Base-by-base conservation (phyloP, 2,329 filamentous ascomycete genomes). In the Aspergillus carbonarius region DNA sequence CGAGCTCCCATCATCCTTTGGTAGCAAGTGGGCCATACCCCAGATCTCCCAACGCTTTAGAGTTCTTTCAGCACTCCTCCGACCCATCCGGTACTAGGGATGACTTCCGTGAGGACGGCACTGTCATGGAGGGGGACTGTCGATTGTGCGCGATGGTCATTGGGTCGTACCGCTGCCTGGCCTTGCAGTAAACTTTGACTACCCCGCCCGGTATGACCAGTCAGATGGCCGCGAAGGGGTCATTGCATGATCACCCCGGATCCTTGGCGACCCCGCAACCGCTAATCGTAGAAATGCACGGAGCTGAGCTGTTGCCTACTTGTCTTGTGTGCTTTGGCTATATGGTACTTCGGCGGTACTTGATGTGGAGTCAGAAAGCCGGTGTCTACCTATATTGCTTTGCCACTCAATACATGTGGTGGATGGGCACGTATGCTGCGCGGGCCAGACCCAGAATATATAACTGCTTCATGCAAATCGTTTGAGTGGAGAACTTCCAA, bases 241-340 rank as follows among this genome's bases (percentile, higher is more conserved):
- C 46, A 18, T 18, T 56, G 51, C 39, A 54, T 42, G 25, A 54
- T 59, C 54, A 47, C 57, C 57, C 57, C 57, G 51, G 57, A 59
- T 59, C 51, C 57, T 59, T 59, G 51, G 57, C 57, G 50, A 13
- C 56, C 56, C 56, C 56, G 56, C 57, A 46, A 23, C 40, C 42
- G 13, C 20, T 23, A 20, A 44, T n/a, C 23, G 23, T 27, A 32
- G 20, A 15, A 47, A 47, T 23, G 40, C n/a, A 10, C 39, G 12
- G 20, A 44, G 39, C 2, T 47, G 42, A 47, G 23, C 42, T 42
- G 39, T 39, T 39, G 37, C 37, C 37, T 23, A 23, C 23, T 23
- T 23, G 23, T 23, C 23, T 39, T 42, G 39, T 13, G 18, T 23
- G 9, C 30, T 9, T 32, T 10, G 8, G 30, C 30, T 32, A 10